These are phyloP conservation scores for Puccinia hordei DNA, from an alignment of 1,284 basidiomycete genomes.

Conservation along the genomic window DNA sequence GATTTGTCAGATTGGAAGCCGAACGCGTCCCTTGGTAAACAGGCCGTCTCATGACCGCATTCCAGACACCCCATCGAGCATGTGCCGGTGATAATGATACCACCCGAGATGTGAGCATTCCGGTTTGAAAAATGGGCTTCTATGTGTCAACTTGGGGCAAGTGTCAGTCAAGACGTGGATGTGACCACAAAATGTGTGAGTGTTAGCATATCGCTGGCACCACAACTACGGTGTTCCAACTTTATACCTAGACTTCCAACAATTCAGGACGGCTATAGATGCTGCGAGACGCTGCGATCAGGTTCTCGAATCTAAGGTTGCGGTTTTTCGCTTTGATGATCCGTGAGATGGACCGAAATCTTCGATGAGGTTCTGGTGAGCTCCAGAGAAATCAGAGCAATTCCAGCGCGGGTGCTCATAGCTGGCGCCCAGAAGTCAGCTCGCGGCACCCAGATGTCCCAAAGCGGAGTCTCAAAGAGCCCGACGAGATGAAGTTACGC, in stretches of 20 bases:
- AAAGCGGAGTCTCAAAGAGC: too few species aligned
- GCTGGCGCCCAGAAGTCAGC: too few species aligned
- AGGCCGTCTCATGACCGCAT: not conserved
- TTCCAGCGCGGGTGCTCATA: too few species aligned
- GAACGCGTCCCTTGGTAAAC: not conserved
- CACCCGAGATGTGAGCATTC: not conserved
- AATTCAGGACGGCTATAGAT: not conserved
- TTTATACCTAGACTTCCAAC: not conserved
- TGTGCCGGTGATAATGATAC: not conserved
- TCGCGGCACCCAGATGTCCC: too few species aligned
- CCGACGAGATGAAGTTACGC: too few species aligned
- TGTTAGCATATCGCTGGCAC: not conserved
- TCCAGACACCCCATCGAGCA: not conserved
- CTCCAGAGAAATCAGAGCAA: too few species aligned
- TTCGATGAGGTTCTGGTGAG: too few species aligned
- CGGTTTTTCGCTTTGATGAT: too few species aligned
- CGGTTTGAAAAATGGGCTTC: not conserved
- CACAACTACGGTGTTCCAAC: not conserved
- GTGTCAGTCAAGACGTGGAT: not conserved
- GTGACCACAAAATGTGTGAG: not conserved
- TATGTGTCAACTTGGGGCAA: not conserved
- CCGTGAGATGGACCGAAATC: too few species aligned
- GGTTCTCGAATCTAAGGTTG: constrained; percentile 12
- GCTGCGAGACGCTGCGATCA: too few species aligned
- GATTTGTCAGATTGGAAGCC: not conserved